phyloP scores from a whole-genome alignment of 1,284 basidiomycete genomes.

The Malassezia dermatis region DNA sequence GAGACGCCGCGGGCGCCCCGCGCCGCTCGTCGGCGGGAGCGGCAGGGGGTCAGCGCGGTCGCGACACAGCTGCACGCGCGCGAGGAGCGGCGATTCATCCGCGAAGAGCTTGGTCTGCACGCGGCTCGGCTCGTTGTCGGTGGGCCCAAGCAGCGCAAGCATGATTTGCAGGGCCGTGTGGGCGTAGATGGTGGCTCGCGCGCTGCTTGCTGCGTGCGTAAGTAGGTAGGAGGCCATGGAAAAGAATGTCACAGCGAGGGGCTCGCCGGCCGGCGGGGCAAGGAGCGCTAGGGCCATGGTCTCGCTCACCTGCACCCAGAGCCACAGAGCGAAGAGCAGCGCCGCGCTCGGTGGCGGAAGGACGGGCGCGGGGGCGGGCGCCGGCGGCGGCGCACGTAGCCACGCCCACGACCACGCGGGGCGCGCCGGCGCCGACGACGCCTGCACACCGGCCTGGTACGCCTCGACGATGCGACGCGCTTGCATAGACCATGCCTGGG shows the following conservation, averaged over 20 bases:
- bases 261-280: slow-evolving; percentile 8
- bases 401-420: not conserved
- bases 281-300: not conserved
- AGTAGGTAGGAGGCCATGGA: slow-evolving; percentile 31
- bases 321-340: slow-evolving; percentile 11
- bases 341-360: slow-evolving; percentile 7
- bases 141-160: slow-evolving; percentile 22
- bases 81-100: slow-evolving; percentile 13
- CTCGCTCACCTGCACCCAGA: slow-evolving; percentile 6
- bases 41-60: slow-evolving; percentile 27
- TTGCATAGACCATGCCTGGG: slow-evolving; percentile 9
- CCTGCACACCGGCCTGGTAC: not conserved
- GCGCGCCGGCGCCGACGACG: not conserved
- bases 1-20: slow-evolving; percentile 24
- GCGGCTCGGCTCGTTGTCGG: not conserved
- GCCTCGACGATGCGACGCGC: slow-evolving; percentile 1
- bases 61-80: slow-evolving; percentile 26
- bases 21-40: slow-evolving; percentile 18
- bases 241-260: slow-evolving; percentile 18
- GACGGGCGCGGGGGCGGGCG: not conserved
- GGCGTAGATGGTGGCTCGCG: slow-evolving; percentile 25
- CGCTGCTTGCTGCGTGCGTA: slow-evolving; percentile 25
- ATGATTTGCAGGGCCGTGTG: slow-evolving; percentile 25
- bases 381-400: not conserved
- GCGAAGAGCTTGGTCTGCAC: slow-evolving; percentile 1